These are phyloP conservation scores for Cercospora sp. DNA, from an alignment of 2,329 filamentous ascomycete genomes.

Conservation along the genomic window DNA sequence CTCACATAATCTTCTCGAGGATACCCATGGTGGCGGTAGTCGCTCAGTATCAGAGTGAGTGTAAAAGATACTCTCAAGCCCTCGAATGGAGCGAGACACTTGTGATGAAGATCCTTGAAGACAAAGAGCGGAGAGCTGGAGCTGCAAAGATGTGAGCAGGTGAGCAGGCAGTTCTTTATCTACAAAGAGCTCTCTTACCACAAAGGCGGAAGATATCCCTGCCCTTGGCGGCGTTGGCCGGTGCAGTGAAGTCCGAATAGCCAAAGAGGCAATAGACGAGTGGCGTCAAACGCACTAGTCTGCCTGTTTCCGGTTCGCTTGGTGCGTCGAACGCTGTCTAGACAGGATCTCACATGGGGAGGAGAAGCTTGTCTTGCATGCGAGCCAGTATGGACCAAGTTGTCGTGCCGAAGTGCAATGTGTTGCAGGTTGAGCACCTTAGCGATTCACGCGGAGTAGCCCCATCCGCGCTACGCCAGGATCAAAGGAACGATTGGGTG, in stretches of 20 bases:
- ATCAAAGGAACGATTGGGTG: not conserved
- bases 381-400: not conserved
- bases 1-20: conserved; percentile 17
- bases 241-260: conserved; percentile 15
- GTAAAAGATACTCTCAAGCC: not conserved
- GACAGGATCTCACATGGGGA: not conserved
- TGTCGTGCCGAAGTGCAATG: not conserved
- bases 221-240: conserved; percentile 8
- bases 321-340: not conserved
- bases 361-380: not conserved
- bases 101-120: conserved; percentile 1
- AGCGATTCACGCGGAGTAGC: not conserved
- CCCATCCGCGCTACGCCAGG: not conserved
- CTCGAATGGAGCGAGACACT: not conserved
- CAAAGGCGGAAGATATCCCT: conserved; percentile 16
- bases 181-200: conserved; percentile 2
- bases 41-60: not conserved
- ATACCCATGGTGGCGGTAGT: conserved; percentile 12
- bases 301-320: not conserved
- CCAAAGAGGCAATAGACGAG: not conserved
- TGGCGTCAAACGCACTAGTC: not conserved
- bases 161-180: conserved; percentile 14
- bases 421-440: not conserved
- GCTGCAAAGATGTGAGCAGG: not conserved
- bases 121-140: conserved; percentile 4